These are phyloP conservation scores for Phytopythium delawarense DNA, from an alignment of 352 stramenopile genomes.

Conservation along the genomic window DNA sequence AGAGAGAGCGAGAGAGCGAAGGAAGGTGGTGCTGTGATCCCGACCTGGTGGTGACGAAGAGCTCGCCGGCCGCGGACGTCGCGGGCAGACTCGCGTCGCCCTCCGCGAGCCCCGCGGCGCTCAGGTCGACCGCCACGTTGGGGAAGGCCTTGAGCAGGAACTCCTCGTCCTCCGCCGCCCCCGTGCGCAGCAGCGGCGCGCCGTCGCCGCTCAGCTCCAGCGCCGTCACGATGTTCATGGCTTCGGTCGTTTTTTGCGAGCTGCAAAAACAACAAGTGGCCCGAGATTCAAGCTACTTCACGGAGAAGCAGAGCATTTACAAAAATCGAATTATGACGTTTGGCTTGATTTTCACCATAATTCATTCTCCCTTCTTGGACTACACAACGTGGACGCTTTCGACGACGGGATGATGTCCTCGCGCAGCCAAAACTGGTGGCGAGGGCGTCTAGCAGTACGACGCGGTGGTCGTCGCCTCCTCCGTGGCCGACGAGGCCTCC, in stretches of 20 bases:
- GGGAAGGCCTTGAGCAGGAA: slow-evolving; percentile 55
- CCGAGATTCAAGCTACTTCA: background rate
- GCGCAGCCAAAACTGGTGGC: background rate
- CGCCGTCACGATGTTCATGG: slow-evolving; percentile 54
- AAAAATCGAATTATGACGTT: too few species aligned
- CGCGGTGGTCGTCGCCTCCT: background rate
- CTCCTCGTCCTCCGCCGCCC: slow-evolving; percentile 43
- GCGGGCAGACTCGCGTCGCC: slow-evolving; percentile 14
- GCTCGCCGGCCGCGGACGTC: slow-evolving; percentile 21
- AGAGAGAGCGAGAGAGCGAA: background rate
- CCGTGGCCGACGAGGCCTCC: background rate
- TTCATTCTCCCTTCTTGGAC: too few species aligned
- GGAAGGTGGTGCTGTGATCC: background rate
- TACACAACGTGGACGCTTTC: too few species aligned
- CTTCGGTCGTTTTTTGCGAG: background rate
- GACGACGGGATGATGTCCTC: background rate
- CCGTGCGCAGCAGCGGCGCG: slow-evolving; percentile 51
- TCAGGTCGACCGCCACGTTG: slow-evolving; percentile 38
- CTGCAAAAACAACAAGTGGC: background rate
- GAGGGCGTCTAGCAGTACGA: slow-evolving; percentile 2
- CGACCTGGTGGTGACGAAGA: slow-evolving; percentile 42
- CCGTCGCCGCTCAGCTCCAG: slow-evolving; percentile 39
- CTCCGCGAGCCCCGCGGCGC: slow-evolving; percentile 12
- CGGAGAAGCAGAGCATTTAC: too few species aligned
- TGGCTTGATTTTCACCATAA: too few species aligned